These are phyloP conservation scores for Mycena belliarum DNA, from an alignment of 768 basidiomycete species.

Conservation along the genomic window DNA sequence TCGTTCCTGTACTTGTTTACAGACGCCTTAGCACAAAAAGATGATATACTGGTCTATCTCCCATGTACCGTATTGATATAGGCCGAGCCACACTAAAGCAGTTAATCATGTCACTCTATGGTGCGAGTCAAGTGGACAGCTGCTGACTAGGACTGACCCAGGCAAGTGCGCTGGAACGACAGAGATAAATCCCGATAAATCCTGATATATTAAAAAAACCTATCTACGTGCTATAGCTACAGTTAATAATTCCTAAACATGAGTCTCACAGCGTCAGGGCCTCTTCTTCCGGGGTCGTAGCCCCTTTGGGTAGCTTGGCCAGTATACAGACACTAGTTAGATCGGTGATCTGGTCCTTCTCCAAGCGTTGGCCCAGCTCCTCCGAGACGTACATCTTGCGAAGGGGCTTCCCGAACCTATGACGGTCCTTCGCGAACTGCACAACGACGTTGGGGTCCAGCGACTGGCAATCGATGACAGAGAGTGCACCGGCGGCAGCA, in stretches of 20 bases:
- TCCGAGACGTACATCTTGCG: slow-evolving; percentile 48
- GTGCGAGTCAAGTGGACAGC: too few relatives aligned
- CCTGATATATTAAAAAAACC: slow-evolving; percentile 12
- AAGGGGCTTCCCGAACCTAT: slow-evolving; percentile 43
- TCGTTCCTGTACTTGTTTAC: neutral
- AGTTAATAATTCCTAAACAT: slow-evolving; percentile 1
- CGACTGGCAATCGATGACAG: slow-evolving; percentile 48
- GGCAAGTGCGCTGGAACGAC: too few relatives aligned
- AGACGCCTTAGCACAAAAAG: neutral
- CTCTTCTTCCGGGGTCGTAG: slow-evolving; percentile 50
- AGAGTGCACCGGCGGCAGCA: slow-evolving; percentile 46
- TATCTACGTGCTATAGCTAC: slow-evolving; percentile 22
- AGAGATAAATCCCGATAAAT: neutral
- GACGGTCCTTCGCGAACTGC: slow-evolving; percentile 38
- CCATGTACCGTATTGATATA: neutral
- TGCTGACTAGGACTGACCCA: too few relatives aligned
- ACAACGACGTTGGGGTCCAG: slow-evolving; percentile 33
- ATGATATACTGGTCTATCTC: neutral
- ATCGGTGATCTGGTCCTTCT: slow-evolving; percentile 25
- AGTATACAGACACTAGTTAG: slow-evolving; percentile 34
- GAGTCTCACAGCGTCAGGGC: neutral
- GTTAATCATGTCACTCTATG: too few relatives aligned
- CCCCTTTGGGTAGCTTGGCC: slow-evolving; percentile 29
- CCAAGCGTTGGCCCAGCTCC: slow-evolving; percentile 26
- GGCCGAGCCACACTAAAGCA: too few relatives aligned